Conservation (phyloP, 176 grass and related monocot species). For the Juncus effusus region DNA sequence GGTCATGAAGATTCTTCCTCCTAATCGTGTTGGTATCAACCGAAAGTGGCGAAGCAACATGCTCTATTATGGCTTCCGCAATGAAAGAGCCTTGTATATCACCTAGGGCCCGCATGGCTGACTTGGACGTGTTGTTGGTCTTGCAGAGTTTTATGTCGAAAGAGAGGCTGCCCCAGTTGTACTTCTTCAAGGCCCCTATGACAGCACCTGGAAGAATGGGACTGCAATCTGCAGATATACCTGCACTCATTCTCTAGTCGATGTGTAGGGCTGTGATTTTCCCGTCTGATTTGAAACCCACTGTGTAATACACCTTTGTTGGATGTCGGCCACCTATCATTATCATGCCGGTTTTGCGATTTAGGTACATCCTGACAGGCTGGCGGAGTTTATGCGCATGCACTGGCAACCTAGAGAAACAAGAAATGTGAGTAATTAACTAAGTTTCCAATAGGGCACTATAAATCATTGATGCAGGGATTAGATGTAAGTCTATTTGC, state of each 20-base stretch:
- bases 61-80: slow-evolving; percentile 81
- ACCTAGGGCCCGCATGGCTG: slow-evolving; percentile 55
- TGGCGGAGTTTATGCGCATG: slow-evolving; percentile 53
- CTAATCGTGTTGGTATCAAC: slow-evolving; percentile 44
- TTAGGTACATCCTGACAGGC: slow-evolving; percentile 70
- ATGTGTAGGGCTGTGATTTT: slow-evolving; percentile 62
- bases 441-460: not conserved
- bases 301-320: slow-evolving; percentile 61
- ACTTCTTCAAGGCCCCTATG: slow-evolving; percentile 56
- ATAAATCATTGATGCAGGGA: not conserved
- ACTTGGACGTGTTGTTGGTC: slow-evolving; percentile 67
- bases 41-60: slow-evolving; percentile 52
- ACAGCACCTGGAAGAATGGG: slow-evolving; percentile 3
- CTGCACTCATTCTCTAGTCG: slow-evolving; percentile 46
- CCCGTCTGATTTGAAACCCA: slow-evolving; percentile 81
- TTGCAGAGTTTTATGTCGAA: slow-evolving; percentile 69
- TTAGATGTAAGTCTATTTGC: too few species aligned
- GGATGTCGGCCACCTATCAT: slow-evolving; percentile 70
- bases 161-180: slow-evolving; percentile 70
- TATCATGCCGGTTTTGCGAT: slow-evolving; percentile 76
- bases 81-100: slow-evolving; percentile 80
- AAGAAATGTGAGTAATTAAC: not conserved
- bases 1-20: slow-evolving; percentile 70
- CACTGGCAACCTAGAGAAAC: slow-evolving; percentile 40
- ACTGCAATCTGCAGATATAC: slow-evolving; percentile 46